Percentiles rank a stretch among this genome's conserved stretches.
Evolutionary conservation across 805 yeast species (phyloP).

Genomic region (Barnettozyma wickerhamii): DNA sequence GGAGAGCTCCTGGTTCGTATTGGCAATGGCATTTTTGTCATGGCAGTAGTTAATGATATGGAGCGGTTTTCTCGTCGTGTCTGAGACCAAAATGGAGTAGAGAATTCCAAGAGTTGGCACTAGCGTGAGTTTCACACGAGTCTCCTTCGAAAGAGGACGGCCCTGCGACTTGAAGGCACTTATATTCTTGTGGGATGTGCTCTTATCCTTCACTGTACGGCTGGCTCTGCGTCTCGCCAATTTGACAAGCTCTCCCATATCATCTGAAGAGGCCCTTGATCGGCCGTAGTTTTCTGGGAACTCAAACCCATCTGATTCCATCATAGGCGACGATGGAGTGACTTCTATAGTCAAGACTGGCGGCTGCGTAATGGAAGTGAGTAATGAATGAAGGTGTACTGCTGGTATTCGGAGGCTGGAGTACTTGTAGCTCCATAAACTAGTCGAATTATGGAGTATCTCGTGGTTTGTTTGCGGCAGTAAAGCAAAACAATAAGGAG

Average conservation of each 20-base stretch:
- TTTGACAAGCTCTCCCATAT: constrained; percentile 16
- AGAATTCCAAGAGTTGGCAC: constrained; percentile 40
- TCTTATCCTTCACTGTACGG: constrained; percentile 17
- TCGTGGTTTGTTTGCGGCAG: too few species aligned
- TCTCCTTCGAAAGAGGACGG: constrained; percentile 46
- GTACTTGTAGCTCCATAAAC: too few species aligned
- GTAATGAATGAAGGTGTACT: too few species aligned
- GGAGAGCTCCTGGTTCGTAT: constrained; percentile 20
- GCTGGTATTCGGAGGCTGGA: too few species aligned
- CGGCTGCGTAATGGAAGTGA: too few species aligned
- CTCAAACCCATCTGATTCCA: not conserved
- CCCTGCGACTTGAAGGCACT: constrained; percentile 28
- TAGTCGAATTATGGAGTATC: too few species aligned
- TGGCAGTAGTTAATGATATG: constrained; percentile 20
- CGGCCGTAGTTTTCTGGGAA: not conserved
- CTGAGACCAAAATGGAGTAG: constrained; percentile 38
- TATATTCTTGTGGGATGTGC: constrained; percentile 10
- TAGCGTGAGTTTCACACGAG: constrained; percentile 43
- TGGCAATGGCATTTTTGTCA: constrained; percentile 8
- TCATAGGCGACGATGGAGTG: not conserved
- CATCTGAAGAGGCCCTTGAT: constrained; percentile 7
- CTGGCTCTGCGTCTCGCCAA: constrained; percentile 24
- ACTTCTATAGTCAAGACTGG: not conserved
- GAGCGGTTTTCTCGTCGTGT: constrained; percentile 22
- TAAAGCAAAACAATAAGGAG: too few species aligned